A percentile compares a stretch with the other conserved stretches of the same genome.
Conservation (phyloP, 2,329 filamentous ascomycete species). For the Hypomyces rosellus region DNA sequence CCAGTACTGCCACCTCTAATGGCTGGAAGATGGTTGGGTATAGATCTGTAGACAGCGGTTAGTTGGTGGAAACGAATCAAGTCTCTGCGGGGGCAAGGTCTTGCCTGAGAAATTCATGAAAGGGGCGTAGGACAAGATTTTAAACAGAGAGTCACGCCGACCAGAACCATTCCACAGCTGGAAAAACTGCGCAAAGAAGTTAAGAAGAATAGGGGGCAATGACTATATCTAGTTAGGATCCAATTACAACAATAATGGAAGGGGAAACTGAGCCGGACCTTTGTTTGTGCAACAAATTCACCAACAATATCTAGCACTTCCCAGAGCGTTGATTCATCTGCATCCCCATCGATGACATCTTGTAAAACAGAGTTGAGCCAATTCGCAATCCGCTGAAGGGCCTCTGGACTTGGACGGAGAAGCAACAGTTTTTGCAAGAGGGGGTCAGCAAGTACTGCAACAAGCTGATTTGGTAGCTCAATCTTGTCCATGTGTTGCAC, state of each 20-base stretch:
- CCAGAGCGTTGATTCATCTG: conserved; percentile 40
- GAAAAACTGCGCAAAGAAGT: conserved; percentile 49
- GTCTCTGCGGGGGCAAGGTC: neutral
- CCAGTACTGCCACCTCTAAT: conserved; percentile 46
- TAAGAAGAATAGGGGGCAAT: conserved; percentile 42
- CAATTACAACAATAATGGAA: neutral
- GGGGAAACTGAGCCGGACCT: conserved; percentile 33
- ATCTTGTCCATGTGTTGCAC: conserved; percentile 70
- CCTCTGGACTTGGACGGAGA: conserved; percentile 51
- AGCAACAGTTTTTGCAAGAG: conserved; percentile 71
- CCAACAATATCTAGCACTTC: conserved; percentile 51
- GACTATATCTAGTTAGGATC: conserved; percentile 26
- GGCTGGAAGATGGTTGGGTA: conserved; percentile 41
- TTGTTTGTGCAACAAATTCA: conserved; percentile 50
- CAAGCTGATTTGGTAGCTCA: conserved; percentile 74
- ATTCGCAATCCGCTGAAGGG: conserved; percentile 46
- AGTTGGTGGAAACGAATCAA: neutral
- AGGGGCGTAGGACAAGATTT: conserved; percentile 50
- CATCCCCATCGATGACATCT: conserved; percentile 48
- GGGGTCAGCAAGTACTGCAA: conserved; percentile 69
- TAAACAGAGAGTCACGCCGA: conserved; percentile 47
- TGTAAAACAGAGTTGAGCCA: conserved; percentile 54
- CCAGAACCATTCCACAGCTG: conserved; percentile 56
- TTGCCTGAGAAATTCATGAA: conserved; percentile 51
- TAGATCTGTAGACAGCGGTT: conserved; percentile 36